phyloP scores from a whole-genome alignment of 768 basidiomycete genomes.

The Suillus clintonianus region DNA sequence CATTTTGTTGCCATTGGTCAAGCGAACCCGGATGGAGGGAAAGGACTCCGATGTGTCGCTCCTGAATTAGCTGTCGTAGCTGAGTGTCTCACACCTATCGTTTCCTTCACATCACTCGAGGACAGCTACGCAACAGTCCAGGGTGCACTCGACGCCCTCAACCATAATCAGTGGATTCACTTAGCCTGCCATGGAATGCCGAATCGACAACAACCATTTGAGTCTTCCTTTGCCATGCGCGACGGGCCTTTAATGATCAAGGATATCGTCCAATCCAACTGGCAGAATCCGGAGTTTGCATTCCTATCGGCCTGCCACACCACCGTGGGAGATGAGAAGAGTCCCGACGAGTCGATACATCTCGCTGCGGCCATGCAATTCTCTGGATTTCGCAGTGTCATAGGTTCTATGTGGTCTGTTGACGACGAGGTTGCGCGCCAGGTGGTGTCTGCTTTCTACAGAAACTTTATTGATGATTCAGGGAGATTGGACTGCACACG shows the following conservation, averaged over 20 bases:
- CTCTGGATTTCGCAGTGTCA: neutral
- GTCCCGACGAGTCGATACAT: neutral
- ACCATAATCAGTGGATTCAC: too few relatives aligned
- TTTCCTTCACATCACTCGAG: conserved; percentile 7
- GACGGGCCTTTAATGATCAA: too few relatives aligned
- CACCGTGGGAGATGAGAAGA: too few relatives aligned
- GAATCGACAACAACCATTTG: too few relatives aligned
- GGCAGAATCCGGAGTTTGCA: too few relatives aligned
- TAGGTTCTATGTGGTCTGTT: neutral
- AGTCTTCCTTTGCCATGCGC: too few relatives aligned
- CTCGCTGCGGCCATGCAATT: neutral
- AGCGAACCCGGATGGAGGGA: conserved; percentile 3
- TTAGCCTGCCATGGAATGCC: too few relatives aligned
- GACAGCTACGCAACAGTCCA: too few relatives aligned
- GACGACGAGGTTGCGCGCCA: neutral
- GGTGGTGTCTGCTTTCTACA: neutral
- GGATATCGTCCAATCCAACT: too few relatives aligned
- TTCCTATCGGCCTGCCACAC: too few relatives aligned
- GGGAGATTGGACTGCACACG: neutral
- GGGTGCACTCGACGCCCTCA: too few relatives aligned
- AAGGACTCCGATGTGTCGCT: conserved; percentile 13
- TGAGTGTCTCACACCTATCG: conserved; percentile 9
- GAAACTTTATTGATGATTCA: neutral
- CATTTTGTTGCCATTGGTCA: conserved; percentile 22
- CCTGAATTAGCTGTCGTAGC: conserved; percentile 16